These are phyloP conservation scores for Sesbania bispinosa DNA, from an alignment of 306 rosid genomes.

Conservation along the genomic window DNA sequence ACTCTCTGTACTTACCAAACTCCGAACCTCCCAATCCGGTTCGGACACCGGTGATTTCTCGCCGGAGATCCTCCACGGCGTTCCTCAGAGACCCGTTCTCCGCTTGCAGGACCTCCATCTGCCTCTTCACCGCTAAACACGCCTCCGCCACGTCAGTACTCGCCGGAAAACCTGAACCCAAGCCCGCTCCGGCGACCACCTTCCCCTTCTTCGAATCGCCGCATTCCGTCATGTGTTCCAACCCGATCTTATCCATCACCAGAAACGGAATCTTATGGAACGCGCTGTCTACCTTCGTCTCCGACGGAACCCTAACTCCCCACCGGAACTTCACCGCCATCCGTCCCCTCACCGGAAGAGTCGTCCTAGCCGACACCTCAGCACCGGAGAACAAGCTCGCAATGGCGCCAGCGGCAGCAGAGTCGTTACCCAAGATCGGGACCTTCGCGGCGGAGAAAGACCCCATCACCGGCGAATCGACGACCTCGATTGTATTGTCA, in stretches of 20 bases:
- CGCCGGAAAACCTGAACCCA: slow-evolving; percentile 8
- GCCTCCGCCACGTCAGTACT: slow-evolving; percentile 57
- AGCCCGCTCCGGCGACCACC: neutral
- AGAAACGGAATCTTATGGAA: slow-evolving; percentile 65
- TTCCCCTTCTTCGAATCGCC: slow-evolving; percentile 33
- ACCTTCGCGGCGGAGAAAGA: slow-evolving; percentile 38
- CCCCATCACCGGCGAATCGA: slow-evolving; percentile 37
- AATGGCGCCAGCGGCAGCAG: slow-evolving; percentile 29
- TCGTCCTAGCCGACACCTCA: slow-evolving; percentile 69
- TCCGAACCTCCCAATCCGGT: neutral
- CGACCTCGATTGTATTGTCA: slow-evolving; percentile 24
- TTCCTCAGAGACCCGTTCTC: slow-evolving; percentile 71
- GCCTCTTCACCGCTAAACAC: slow-evolving; percentile 56
- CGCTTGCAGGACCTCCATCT: slow-evolving; percentile 54
- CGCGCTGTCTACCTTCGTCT: slow-evolving; percentile 30
- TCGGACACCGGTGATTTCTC: slow-evolving; percentile 37
- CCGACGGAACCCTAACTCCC: slow-evolving; percentile 82
- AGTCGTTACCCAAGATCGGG: slow-evolving; percentile 16
- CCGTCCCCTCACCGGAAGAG: slow-evolving; percentile 49
- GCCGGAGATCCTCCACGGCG: slow-evolving; percentile 79
- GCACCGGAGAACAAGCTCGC: slow-evolving; percentile 52
- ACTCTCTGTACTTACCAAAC: slow-evolving; percentile 31
- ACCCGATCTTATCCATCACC: slow-evolving; percentile 85
- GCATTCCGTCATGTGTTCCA: slow-evolving; percentile 70
- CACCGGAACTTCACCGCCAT: slow-evolving; percentile 69